A percentile compares a stretch with the other conserved stretches of the same genome.
Evolutionary conservation across 176 grass and related monocot species (phyloP).

Genomic region (Saccharum spontaneum): DNA sequence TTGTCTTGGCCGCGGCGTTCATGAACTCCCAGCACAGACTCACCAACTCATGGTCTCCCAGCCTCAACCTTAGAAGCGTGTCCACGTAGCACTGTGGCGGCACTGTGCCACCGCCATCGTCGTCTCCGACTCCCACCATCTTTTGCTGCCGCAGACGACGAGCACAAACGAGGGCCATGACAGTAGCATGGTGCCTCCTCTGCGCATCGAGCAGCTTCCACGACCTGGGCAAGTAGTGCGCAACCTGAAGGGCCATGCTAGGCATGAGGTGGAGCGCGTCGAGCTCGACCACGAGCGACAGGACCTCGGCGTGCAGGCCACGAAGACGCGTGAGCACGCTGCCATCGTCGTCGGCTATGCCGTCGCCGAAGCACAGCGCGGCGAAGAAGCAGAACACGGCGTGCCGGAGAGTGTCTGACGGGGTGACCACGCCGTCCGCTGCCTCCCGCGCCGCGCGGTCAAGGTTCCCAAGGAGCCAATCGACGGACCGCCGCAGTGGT

Average conservation of each 20-base stretch:
- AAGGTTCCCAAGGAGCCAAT: background rate
- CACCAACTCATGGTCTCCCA: constrained; percentile 24
- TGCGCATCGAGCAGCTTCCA: background rate
- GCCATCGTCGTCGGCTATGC: background rate
- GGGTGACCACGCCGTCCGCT: background rate
- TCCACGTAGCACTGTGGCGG: constrained; percentile 20
- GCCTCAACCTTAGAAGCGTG: constrained; percentile 12
- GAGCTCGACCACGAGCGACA: constrained; percentile 17
- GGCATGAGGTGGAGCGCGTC: constrained; percentile 39
- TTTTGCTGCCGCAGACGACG: background rate
- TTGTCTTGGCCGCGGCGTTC: constrained; percentile 35
- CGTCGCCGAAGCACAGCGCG: constrained; percentile 27
- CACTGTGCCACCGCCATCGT: background rate
- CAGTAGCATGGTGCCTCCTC: background rate
- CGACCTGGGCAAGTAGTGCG: constrained; percentile 18
- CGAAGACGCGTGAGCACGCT: background rate
- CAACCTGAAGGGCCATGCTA: background rate
- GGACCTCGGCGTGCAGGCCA: constrained; percentile 1
- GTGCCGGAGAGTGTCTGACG: constrained; percentile 9
- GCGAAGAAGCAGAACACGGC: constrained; percentile 35
- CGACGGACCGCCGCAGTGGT: background rate
- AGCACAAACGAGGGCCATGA: background rate
- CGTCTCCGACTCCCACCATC: background rate
- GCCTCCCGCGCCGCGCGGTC: background rate
- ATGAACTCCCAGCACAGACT: constrained; percentile 48